Conservation (phyloP, 371 early-diverging fungal species). For the Mortierella sp. region DNA sequence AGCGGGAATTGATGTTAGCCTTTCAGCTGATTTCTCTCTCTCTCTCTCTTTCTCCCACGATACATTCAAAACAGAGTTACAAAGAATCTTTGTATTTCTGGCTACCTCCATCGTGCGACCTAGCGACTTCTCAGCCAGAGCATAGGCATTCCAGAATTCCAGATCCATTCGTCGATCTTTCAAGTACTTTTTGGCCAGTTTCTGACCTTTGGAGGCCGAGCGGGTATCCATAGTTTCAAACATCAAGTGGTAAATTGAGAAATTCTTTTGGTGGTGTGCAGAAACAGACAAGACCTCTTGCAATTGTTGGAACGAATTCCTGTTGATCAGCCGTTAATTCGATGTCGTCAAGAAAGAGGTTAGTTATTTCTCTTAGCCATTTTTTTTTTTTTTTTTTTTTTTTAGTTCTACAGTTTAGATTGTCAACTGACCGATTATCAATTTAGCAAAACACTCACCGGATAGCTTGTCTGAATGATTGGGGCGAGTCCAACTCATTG, state of each 20-base stretch:
- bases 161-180: constrained; percentile 69
- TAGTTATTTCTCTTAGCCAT: too few relatives aligned
- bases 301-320: constrained; percentile 32
- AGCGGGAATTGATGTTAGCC: too few relatives aligned
- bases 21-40: constrained; percentile 7
- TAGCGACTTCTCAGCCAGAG: constrained; percentile 65
- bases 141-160: constrained; percentile 74
- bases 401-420: too few relatives aligned
- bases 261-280: constrained; percentile 18
- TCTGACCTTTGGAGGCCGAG: constrained; percentile 58
- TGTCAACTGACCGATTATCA: too few relatives aligned
- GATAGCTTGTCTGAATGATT: too few relatives aligned
- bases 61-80: too few relatives aligned
- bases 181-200: constrained; percentile 66
- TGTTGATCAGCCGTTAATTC: not conserved
- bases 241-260: constrained; percentile 37
- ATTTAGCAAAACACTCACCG: too few relatives aligned
- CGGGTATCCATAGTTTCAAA: constrained; percentile 30
- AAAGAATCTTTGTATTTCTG: too few relatives aligned
- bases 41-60: too few relatives aligned
- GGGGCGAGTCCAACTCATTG: constrained; percentile 1
- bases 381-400: too few relatives aligned
- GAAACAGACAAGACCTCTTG: constrained; percentile 26
- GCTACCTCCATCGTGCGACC: constrained; percentile 62
- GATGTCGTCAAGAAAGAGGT: not conserved